Evolutionary conservation across 345 rosid species (phyloP).

Genomic region (Ceriops tagal): DNA sequence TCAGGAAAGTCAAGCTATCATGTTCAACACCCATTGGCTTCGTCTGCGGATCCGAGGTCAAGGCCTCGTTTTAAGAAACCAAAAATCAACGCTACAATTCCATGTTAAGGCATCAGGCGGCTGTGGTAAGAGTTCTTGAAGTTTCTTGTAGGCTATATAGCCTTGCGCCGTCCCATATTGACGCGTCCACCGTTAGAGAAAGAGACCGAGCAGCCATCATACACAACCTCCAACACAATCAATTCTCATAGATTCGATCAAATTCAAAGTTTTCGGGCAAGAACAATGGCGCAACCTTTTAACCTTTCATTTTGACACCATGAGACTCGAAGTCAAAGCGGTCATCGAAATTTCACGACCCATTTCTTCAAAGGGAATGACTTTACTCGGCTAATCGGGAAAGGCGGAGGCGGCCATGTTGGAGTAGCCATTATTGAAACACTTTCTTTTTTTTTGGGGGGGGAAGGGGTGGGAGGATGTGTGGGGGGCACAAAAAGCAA

Average conservation of each 20-base stretch:
- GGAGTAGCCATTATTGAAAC: conserved; percentile 24
- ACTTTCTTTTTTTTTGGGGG: not conserved
- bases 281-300: conserved; percentile 47
- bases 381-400: conserved; percentile 10
- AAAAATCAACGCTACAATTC: conserved; percentile 21
- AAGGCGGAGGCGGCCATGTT: not conserved
- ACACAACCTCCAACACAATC: conserved; percentile 63
- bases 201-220: conserved; percentile 73
- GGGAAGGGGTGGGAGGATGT: conserved; percentile 39
- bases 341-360: conserved; percentile 42
- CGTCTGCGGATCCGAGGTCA: conserved; percentile 23
- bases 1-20: conserved; percentile 36
- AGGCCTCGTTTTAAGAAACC: conserved; percentile 13
- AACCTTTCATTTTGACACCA: conserved; percentile 35
- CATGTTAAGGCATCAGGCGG: conserved; percentile 16
- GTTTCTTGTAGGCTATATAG: conserved; percentile 48
- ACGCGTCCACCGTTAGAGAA: conserved; percentile 81
- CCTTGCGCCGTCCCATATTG: conserved; percentile 87
- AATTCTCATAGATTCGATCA: conserved; percentile 69
- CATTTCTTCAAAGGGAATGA: conserved; percentile 46
- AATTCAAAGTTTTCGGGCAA: conserved; percentile 66
- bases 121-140: conserved; percentile 51
- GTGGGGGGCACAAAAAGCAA: conserved; percentile 63
- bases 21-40: conserved; percentile 16
- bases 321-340: conserved; percentile 51